A percentile compares a stretch with the other conserved stretches of the same genome.
Evolutionary conservation across 352 stramenopile genomes (phyloP).

Genomic region (Pythium periplocum): DNA sequence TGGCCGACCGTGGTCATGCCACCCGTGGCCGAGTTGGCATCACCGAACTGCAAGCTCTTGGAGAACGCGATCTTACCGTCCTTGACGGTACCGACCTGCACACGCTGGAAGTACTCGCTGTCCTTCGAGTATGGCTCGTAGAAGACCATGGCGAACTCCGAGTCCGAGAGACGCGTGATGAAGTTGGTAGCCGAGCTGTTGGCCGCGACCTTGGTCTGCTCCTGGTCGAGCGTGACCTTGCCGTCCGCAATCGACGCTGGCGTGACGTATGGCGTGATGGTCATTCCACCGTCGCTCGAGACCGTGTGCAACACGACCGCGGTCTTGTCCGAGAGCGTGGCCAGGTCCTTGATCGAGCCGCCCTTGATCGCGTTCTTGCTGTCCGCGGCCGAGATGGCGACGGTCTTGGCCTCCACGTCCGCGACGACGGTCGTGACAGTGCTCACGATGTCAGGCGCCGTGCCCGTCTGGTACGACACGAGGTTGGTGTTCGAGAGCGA

Average conservation of each 20-base stretch:
- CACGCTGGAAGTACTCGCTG: constrained; percentile 44
- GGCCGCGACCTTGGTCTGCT: constrained; percentile 36
- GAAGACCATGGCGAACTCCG: constrained; percentile 54
- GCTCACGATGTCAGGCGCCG: constrained; percentile 27
- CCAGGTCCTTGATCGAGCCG: constrained; percentile 50
- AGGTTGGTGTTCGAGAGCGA: constrained; percentile 40
- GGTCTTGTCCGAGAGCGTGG: constrained; percentile 55
- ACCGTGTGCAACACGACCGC: constrained; percentile 49
- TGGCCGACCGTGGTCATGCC: constrained; percentile 47
- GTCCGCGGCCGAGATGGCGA: constrained; percentile 32
- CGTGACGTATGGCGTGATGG: constrained; percentile 37
- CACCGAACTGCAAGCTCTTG: constrained; percentile 44
- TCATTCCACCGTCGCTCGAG: constrained; percentile 30
- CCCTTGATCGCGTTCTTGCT: constrained; percentile 44
- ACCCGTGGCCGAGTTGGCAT: constrained; percentile 26
- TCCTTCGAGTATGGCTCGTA: constrained; percentile 59
- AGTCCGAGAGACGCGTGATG: constrained; percentile 56
- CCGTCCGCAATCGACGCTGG: constrained; percentile 41
- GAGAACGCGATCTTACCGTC: constrained; percentile 52
- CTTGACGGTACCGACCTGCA: constrained; percentile 43
- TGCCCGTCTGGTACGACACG: constrained; percentile 54
- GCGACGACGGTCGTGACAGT: constrained; percentile 49
- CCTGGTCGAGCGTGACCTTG: constrained; percentile 31
- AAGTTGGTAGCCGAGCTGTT: constrained; percentile 69
- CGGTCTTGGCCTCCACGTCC: constrained; percentile 37